Evolutionary conservation across 1,284 basidiomycete genomes (phyloP).

Genomic region (Tilletia walkeri): DNA sequence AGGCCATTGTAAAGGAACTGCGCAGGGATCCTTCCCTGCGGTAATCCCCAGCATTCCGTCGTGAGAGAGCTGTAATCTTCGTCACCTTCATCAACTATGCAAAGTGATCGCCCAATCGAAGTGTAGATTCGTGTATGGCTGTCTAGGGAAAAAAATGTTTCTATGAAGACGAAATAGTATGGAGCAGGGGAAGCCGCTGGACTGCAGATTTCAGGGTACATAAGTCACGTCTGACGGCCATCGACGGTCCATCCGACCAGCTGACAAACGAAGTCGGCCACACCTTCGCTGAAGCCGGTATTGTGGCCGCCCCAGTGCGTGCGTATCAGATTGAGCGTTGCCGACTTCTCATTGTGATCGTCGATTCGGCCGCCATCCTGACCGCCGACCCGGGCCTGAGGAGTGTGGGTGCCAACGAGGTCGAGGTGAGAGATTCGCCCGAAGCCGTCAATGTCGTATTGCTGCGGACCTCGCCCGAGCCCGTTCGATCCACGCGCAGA

Average conservation of each 20-base stretch:
- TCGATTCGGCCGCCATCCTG: slow-evolving; percentile 1
- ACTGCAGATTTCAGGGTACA: no score
- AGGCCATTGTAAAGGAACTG: slow-evolving; percentile 14
- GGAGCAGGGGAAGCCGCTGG: no score
- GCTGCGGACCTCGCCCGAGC: no score
- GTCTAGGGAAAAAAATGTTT: no score
- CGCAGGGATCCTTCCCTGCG: background rate
- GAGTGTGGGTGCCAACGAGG: slow-evolving; percentile 8
- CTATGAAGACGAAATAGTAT: no score
- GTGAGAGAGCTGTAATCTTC: no score
- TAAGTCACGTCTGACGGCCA: no score
- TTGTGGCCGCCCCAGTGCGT: slow-evolving; percentile 19
- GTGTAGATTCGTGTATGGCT: no score
- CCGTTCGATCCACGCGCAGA: background rate
- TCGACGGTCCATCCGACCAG: slow-evolving; percentile 6
- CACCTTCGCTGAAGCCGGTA: slow-evolving; percentile 15
- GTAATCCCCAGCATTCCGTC: background rate
- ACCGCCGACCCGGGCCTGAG: slow-evolving; percentile 3
- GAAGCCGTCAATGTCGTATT: slow-evolving; percentile 15
- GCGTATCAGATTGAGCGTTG: slow-evolving; percentile 18
- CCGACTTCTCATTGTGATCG: background rate
- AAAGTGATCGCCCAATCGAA: no score
- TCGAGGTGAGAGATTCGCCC: slow-evolving; percentile 6
- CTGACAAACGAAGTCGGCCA: slow-evolving; percentile 11
- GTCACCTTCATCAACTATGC: no score